phyloP scores from a whole-genome alignment of 2,329 filamentous ascomycete genomes.

The Colletotrichum higginsianum region DNA sequence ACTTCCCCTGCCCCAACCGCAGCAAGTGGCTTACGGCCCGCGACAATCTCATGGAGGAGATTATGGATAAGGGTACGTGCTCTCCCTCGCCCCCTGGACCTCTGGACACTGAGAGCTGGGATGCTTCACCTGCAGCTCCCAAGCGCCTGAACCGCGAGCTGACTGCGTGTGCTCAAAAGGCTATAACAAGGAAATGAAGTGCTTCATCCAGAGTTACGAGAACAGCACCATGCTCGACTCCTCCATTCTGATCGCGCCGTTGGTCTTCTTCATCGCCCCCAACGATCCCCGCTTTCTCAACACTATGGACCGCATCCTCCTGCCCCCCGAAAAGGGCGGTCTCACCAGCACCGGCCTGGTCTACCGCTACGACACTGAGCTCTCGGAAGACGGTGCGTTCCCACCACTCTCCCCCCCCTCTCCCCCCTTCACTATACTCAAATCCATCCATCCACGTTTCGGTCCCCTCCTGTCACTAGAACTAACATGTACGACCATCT shows the following conservation, averaged over 20 bases:
- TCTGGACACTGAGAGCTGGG: not conserved
- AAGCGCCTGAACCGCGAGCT: not conserved
- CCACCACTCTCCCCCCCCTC: not conserved
- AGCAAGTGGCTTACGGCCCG: constrained; percentile 75
- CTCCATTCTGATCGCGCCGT: constrained; percentile 81
- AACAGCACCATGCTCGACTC: constrained; percentile 79
- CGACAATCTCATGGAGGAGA: constrained; percentile 79
- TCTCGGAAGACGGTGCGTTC: constrained; percentile 76
- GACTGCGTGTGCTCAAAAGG: constrained; percentile 55
- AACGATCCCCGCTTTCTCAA: constrained; percentile 82
- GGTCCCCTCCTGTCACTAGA: not conserved
- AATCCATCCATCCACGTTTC: too few relatives aligned
- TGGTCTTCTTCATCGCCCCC: constrained; percentile 85
- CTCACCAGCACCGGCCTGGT: constrained; percentile 82
- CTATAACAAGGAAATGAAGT: constrained; percentile 78
- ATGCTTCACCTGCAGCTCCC: not conserved
- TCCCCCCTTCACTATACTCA: not conserved
- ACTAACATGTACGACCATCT: not conserved
- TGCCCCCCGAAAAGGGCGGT: constrained; percentile 81
- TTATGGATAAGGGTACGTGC: constrained; percentile 77
- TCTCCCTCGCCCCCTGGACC: too few relatives aligned
- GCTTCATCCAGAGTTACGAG: constrained; percentile 85
- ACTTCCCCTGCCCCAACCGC: constrained; percentile 81
- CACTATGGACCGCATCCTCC: constrained; percentile 80
- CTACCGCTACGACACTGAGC: constrained; percentile 79